Percentiles rank a stretch among this genome's conserved stretches.
These are phyloP conservation scores for Fusarium sp. DNA, from an alignment of 2,329 filamentous ascomycete genomes.

Conservation along the genomic window DNA sequence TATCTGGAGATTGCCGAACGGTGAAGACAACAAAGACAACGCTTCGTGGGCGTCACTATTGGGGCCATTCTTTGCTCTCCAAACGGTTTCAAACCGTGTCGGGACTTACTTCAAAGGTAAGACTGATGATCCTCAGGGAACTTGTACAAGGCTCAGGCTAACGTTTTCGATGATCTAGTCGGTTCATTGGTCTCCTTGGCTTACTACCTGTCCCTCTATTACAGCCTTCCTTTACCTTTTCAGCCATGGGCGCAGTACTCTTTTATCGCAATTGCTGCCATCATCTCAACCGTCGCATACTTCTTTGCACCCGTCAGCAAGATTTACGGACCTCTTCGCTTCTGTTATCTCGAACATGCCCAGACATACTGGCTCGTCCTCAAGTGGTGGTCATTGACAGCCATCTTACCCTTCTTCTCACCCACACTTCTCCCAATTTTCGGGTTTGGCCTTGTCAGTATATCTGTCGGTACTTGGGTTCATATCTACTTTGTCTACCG, in stretches of 20 bases:
- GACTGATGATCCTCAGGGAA: fast-evolving
- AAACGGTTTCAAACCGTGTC: constrained; percentile 18
- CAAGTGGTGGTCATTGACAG: constrained; percentile 35
- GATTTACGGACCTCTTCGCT: constrained; percentile 30
- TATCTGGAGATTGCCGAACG: constrained; percentile 16
- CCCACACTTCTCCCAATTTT: constrained; percentile 7
- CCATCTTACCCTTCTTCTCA: constrained; percentile 29
- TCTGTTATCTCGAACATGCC: constrained; percentile 36
- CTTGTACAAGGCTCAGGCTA: neutral
- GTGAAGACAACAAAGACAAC: neutral
- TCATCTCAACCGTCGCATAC: neutral
- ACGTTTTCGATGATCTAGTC: neutral
- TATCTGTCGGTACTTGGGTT: constrained; percentile 27
- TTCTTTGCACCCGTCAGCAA: constrained; percentile 28
- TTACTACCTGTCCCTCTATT: constrained; percentile 24
- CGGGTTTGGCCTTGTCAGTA: constrained; percentile 16
- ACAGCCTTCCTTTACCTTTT: constrained; percentile 21
- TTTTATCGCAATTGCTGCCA: neutral
- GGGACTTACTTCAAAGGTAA: constrained; percentile 33
- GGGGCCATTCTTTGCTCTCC: constrained; percentile 16
- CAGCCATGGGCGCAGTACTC: constrained; percentile 25
- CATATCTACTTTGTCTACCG: constrained; percentile 25
- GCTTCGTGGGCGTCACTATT: constrained; percentile 11
- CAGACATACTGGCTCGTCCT: constrained; percentile 34
- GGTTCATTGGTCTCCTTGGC: constrained; percentile 26